These are phyloP conservation scores for Racocetra persica DNA, from an alignment of 371 early-diverging fungal species.

Conservation along the genomic window DNA sequence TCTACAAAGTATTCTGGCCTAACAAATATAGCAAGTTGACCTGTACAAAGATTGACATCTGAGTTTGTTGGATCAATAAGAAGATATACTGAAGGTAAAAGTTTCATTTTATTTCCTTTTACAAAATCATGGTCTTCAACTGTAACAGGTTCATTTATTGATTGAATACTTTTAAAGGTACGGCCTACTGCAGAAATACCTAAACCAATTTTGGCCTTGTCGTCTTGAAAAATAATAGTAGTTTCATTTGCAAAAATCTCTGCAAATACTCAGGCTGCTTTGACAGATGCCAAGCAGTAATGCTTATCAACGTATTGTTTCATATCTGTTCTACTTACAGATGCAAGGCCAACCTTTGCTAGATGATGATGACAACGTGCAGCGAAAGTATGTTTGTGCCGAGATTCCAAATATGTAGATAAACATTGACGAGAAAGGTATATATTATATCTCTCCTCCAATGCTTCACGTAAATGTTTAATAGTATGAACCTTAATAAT, in stretches of 20 bases:
- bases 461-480: background rate
- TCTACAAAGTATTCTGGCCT: background rate
- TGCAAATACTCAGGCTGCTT: background rate
- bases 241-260: background rate
- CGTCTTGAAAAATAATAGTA: background rate
- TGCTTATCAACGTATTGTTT: background rate
- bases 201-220: conserved; percentile 9
- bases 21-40: background rate
- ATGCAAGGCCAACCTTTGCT: background rate
- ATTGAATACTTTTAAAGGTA: background rate
- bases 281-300: background rate
- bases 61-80: background rate
- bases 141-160: background rate
- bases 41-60: background rate
- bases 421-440: no score
- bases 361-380: background rate
- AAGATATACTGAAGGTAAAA: background rate
- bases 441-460: background rate
- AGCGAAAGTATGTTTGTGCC: no score
- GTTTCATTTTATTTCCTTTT: background rate
- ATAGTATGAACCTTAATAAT: conserved; percentile 5
- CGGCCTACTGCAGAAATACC: background rate
- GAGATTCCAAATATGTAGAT: no score
- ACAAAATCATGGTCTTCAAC: background rate
- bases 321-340: background rate